phyloP scores from a whole-genome alignment of 805 yeast species.

The Metschnikowia baotianmanensis region DNA sequence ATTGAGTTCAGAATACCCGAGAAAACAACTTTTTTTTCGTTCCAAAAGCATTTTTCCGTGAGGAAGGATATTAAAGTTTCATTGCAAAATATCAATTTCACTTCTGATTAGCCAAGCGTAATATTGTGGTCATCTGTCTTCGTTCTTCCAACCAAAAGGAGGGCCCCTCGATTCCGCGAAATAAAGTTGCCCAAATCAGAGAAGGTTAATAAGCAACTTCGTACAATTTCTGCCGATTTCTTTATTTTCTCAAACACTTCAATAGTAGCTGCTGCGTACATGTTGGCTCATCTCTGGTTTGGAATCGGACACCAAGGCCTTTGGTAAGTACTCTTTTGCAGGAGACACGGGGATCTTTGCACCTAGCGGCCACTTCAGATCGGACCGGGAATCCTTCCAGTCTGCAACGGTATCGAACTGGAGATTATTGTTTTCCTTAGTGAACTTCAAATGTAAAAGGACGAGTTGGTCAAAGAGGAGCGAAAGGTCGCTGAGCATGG shows the following conservation, averaged over 20 bases:
- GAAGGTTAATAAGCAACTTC: too few relatives aligned
- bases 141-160: too few relatives aligned
- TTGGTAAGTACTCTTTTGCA: constrained; percentile 27
- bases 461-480: constrained; percentile 42
- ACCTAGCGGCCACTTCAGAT: constrained; percentile 46
- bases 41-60: too few relatives aligned
- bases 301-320: background rate
- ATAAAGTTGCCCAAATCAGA: too few relatives aligned
- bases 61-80: too few relatives aligned
- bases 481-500: constrained; percentile 35
- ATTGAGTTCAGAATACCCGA: too few relatives aligned
- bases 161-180: too few relatives aligned
- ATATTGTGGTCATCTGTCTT: too few relatives aligned
- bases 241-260: background rate
- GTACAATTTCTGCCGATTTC: too few relatives aligned
- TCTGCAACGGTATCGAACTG: constrained; percentile 35
- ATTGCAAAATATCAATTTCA: too few relatives aligned
- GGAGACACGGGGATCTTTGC: constrained; percentile 33
- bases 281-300: background rate
- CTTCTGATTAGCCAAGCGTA: too few relatives aligned
- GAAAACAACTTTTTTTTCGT: too few relatives aligned
- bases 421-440: constrained; percentile 42
- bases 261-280: constrained; percentile 2
- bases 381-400: constrained; percentile 35
- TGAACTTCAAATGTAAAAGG: constrained; percentile 38